Conservation (phyloP, 345 rosid genomes). For the Trapa bicornis region DNA sequence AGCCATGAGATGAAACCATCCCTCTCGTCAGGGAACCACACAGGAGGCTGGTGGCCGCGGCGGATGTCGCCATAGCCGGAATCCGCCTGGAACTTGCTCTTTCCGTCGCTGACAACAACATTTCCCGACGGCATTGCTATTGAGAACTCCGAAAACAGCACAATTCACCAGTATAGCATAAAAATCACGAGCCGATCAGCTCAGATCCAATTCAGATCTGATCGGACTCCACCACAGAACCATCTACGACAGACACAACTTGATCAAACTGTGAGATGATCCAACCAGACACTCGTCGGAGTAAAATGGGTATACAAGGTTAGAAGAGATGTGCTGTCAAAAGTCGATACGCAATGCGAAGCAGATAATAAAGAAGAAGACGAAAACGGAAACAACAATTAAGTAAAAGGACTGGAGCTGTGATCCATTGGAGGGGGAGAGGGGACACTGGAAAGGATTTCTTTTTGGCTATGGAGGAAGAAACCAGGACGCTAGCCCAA, state of each 20-base stretch:
- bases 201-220: slow-evolving; percentile 9
- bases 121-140: no score
- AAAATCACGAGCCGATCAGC: background rate
- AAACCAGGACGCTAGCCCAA: background rate
- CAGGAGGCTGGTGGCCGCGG: background rate
- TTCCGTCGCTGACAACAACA: background rate
- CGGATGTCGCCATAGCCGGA: background rate
- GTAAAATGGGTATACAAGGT: no score
- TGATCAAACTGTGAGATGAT: slow-evolving; percentile 4
- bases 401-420: background rate
- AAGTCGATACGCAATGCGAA: background rate
- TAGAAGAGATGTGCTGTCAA: no score
- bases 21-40: background rate
- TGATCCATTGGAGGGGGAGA: background rate
- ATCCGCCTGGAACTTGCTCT: background rate
- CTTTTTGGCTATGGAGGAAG: background rate
- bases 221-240: background rate
- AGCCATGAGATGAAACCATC: slow-evolving; percentile 71
- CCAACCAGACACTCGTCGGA: background rate
- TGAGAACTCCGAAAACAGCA: background rate
- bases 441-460: background rate
- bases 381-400: no score
- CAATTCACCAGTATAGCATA: slow-evolving; percentile 3
- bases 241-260: background rate
- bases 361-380: background rate